Conservation (phyloP, 306 rosid species). For the Corylus heterophylla region DNA sequence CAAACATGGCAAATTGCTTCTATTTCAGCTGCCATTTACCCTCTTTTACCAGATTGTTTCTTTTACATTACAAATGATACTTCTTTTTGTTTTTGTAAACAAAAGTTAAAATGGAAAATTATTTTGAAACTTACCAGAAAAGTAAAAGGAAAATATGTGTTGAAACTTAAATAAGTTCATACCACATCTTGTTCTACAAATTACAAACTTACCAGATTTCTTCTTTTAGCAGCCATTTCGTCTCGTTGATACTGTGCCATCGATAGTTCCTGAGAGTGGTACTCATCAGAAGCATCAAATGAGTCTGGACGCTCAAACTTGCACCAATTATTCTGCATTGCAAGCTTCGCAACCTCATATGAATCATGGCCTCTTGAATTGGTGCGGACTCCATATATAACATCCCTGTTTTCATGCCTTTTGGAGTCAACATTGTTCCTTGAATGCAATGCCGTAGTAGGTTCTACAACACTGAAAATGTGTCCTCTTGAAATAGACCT, state of each 20-base stretch:
- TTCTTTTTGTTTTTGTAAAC: no score
- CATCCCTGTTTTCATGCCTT: constrained; percentile 63
- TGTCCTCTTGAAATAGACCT: constrained; percentile 86
- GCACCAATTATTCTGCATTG: constrained; percentile 77
- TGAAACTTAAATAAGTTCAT: neutral
- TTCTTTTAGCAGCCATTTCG: constrained; percentile 69
- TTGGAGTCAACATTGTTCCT: constrained; percentile 51
- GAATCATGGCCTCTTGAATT: constrained; percentile 63
- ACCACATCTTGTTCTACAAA: constrained; percentile 14
- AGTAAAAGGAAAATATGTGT: neutral
- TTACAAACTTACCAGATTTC: constrained; percentile 64
- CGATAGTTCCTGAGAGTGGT: constrained; percentile 87
- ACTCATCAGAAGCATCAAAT: constrained; percentile 88
- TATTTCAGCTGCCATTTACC: no score
- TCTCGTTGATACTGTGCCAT: constrained; percentile 66
- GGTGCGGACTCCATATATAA: constrained; percentile 28
- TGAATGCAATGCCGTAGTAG: constrained; percentile 42
- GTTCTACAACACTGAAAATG: constrained; percentile 56
- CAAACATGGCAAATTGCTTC: no score
- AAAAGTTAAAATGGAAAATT: neutral
- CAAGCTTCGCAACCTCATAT: constrained; percentile 68
- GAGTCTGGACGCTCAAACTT: constrained; percentile 91
- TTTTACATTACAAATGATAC: no score
- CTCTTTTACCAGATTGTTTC: no score
- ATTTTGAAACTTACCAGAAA: neutral